Evolutionary conservation across 148 eudicot species (phyloP), one percentile per base, ranked within the genome.

Genomic region (Rhododendron kiyosumense): DNA sequence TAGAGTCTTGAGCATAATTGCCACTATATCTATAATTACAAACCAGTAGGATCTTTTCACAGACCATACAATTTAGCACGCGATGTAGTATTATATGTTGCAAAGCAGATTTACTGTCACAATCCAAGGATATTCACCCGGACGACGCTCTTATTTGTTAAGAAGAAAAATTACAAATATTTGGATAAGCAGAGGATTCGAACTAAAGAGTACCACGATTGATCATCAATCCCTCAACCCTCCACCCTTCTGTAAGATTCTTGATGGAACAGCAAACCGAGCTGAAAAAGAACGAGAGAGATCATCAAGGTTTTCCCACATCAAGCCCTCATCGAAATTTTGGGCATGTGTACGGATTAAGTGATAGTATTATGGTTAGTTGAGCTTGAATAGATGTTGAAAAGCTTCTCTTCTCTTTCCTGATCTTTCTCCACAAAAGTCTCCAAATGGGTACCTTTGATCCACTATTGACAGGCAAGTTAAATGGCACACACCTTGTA

Each of bases 211-310:
- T 38, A 38, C 43, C 43, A 5, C 43, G 43, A 15, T 67, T 79
- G 30, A 61, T 61, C 48, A 36, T 59, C 65, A 59, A 77, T 12
- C 76, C 15, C 38, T 77, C 30, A 63, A 78, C 17, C 36, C 69
- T 81, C 18, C 54, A 18, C 6, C 11, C 26, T 76, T 48, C 38
- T 90, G 76, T 43, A 89, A 86, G 81, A 88, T 86, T 20, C 88
- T 89, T 20, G 93, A 84, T 0, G 95, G 88, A 59, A 91, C 89
- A 22, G 92, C 94, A 51, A 92, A 94, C 11, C 95, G 92, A 71
- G 95, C 92, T 0, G 97, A 94, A 43, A 94, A 94, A 0, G 96
- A 92, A 61, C 91, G 79, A 38, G 85, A 85, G 71, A 93, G 88
- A 51, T 88, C 92, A 36, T 92, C 93, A 11, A 86, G 87, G 81